Evolutionary conservation across 1,284 basidiomycete genomes (phyloP).

Genomic region (Cryptococcus sp.): DNA sequence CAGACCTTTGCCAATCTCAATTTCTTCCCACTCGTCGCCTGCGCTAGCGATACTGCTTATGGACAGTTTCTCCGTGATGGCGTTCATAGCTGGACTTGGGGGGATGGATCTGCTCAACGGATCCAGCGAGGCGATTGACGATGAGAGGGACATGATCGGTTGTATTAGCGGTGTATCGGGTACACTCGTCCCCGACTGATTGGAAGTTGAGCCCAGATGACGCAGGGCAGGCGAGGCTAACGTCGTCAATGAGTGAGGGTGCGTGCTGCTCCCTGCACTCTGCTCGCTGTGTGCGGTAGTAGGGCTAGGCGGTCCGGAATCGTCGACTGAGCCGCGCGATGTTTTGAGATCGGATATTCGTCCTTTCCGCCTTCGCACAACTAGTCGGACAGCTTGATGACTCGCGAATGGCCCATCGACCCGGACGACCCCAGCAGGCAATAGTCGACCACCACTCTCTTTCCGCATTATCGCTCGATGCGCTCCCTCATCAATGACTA

Average conservation of each 20-base stretch:
- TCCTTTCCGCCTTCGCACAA: slow-evolving; percentile 59
- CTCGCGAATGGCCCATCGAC: slow-evolving; percentile 88
- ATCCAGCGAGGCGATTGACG: slow-evolving; percentile 52
- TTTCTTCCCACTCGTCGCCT: slow-evolving; percentile 68
- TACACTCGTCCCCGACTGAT: slow-evolving; percentile 6
- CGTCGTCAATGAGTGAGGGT: slow-evolving; percentile 2
- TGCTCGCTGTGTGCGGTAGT: background rate
- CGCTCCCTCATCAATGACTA: slow-evolving; percentile 81
- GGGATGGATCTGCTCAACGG: slow-evolving; percentile 42
- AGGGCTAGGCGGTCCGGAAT: slow-evolving; percentile 17
- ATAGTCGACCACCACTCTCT: slow-evolving; percentile 84
- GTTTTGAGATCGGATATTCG: background rate
- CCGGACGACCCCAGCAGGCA: slow-evolving; percentile 85
- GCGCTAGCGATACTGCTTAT: background rate
- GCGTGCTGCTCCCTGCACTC: too few relatives aligned
- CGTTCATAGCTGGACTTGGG: slow-evolving; percentile 36
- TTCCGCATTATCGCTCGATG: slow-evolving; percentile 78
- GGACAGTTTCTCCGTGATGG: slow-evolving; percentile 28
- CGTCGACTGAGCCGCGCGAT: slow-evolving; percentile 11
- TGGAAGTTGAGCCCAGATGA: slow-evolving; percentile 4
- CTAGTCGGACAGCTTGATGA: slow-evolving; percentile 87
- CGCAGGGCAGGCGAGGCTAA: slow-evolving; percentile 14
- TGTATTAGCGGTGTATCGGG: slow-evolving; percentile 49
- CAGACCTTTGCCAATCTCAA: slow-evolving; percentile 90
- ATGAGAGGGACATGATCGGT: slow-evolving; percentile 49